Evolutionary conservation across 768 basidiomycete genomes (phyloP).

Genomic region (Mycena epipterygia): DNA sequence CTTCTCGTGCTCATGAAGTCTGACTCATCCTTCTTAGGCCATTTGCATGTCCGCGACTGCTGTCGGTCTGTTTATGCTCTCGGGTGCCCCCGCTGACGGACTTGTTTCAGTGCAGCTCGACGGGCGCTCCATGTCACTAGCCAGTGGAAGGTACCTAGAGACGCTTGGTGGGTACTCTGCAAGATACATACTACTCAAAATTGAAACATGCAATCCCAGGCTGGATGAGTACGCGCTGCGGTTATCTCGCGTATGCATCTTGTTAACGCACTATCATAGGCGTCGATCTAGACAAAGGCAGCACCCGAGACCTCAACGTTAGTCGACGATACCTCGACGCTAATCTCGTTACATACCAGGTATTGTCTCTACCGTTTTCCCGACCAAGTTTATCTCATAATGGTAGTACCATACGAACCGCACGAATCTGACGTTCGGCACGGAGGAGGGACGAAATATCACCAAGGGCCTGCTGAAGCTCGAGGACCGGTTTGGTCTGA

Average conservation of each 20-base stretch:
- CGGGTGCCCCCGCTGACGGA: not conserved
- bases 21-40: conserved; percentile 54
- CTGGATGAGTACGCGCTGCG: conserved; percentile 70
- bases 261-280: not conserved
- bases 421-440: conserved; percentile 72
- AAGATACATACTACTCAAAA: not conserved
- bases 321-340: conserved; percentile 83
- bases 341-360: conserved; percentile 82
- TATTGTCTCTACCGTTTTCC: conserved; percentile 38
- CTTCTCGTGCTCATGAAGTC: not conserved
- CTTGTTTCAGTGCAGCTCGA: conserved; percentile 69
- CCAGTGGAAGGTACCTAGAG: conserved; percentile 95
- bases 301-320: conserved; percentile 67
- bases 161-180: conserved; percentile 73
- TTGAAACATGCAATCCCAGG: conserved; percentile 44
- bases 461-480: conserved; percentile 57
- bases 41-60: conserved; percentile 87
- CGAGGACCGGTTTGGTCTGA: conserved; percentile 61
- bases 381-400: not conserved
- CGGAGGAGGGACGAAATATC: conserved; percentile 61
- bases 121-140: conserved; percentile 80
- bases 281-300: conserved; percentile 32
- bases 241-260: not conserved
- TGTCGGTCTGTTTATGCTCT: conserved; percentile 51
- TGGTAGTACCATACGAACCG: conserved; percentile 74